Base-by-base conservation (phyloP, 768 basidiomycete species). In the Trametes coccinea region DNA sequence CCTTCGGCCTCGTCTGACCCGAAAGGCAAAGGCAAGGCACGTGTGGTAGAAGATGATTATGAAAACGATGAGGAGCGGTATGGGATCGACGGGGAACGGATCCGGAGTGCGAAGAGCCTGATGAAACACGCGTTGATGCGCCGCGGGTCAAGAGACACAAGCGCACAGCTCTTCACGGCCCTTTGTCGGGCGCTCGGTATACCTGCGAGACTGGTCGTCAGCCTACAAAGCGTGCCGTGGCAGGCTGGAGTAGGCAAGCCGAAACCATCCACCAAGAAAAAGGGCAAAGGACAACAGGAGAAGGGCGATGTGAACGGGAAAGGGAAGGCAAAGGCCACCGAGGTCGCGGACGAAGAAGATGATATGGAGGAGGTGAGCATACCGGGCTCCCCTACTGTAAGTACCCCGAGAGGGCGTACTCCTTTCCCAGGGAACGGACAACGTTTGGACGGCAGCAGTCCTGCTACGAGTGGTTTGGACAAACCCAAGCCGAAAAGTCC, bases 221-320 rank as follows among this genome's bases (percentile, higher is more conserved):
- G 93, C 69, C 74, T 99, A 46, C 96, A 98, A 74, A 87, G 92
- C 55, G 86, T 98, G 9, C 93, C 94, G 9, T 98, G 95, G 95
- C 84, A 94, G 71, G 84, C 85, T 17, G 75, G 78, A 33, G 78
- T 84, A 14, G 85, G 85, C 4, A 87, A 85, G 68, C 77, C 83
- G 13, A 86, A 82, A 62, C 72, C 79, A 4, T 73, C 69, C 14
- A 62, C 69, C 56, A 84, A 80, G 71, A 69, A 71, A 54, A 76
- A 74, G 65, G 68, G 56, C 27, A 60, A 61, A 49, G 27, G 33
- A 5, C 27, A 53, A 27, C 40, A 17, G 17, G 44, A 45, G 29
- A 51, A 27, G 11, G 34, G 37, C 60, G 76, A 31, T 68, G 70
- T 71, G 58, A 72, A 81, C 67, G 73, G 74, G 34, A 76, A 79